Evolutionary conservation across 805 yeast species (phyloP).

Genomic region (Metschnikowia colocasiae): DNA sequence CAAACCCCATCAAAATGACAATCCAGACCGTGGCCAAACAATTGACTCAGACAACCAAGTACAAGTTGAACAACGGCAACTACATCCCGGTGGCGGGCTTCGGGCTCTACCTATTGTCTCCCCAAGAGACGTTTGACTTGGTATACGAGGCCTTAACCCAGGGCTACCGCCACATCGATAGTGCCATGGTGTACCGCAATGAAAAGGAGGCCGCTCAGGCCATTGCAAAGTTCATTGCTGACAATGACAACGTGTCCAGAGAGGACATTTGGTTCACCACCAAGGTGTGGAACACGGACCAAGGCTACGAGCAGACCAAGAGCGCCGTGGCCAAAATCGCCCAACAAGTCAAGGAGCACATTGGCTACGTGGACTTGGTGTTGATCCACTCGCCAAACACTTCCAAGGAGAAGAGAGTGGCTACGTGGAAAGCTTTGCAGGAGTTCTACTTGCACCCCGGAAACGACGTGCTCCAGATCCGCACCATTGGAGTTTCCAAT

Average conservation of each 20-base stretch:
- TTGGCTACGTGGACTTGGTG: conserved; percentile 39
- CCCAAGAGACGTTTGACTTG: conserved; percentile 34
- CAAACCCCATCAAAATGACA: conserved; percentile 25
- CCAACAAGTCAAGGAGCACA: conserved; percentile 39
- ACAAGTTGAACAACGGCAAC: conserved; percentile 52
- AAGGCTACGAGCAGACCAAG: conserved; percentile 50
- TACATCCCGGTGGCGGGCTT: conserved; percentile 54
- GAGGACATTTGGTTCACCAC: conserved; percentile 38
- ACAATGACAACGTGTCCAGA: conserved; percentile 29
- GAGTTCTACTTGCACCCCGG: conserved; percentile 51
- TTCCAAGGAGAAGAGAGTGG: conserved; percentile 44
- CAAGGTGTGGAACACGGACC: conserved; percentile 28
- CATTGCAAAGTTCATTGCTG: conserved; percentile 48
- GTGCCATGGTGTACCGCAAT: conserved; percentile 66
- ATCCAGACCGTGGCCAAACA: conserved; percentile 33
- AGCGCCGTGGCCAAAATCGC: conserved; percentile 56
- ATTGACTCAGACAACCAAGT: conserved; percentile 30
- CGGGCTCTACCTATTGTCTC: conserved; percentile 50
- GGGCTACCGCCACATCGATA: conserved; percentile 75
- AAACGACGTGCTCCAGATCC: conserved; percentile 55
- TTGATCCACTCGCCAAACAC: conserved; percentile 52
- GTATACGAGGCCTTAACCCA: conserved; percentile 54
- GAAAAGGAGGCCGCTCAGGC: conserved; percentile 61
- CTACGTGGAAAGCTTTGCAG: conserved; percentile 70
- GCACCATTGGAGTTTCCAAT: conserved; percentile 76